phyloP scores from a whole-genome alignment of 2,329 filamentous ascomycete species.

The Fusarium piperis region DNA sequence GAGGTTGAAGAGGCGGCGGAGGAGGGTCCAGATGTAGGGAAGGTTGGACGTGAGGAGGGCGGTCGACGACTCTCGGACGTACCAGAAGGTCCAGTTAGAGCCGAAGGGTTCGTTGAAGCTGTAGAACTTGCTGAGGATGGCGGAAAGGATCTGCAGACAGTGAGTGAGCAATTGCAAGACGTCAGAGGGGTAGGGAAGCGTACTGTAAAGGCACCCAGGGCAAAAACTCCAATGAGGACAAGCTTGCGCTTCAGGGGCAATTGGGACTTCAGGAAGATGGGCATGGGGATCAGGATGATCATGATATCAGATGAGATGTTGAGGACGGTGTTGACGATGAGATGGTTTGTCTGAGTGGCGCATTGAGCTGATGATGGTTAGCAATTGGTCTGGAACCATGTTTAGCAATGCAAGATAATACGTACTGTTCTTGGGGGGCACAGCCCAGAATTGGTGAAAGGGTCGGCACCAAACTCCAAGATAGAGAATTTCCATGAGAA shows the following conservation, averaged over 20 bases:
- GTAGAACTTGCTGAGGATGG: slow-evolving; percentile 58
- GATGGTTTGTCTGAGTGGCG: slow-evolving; percentile 64
- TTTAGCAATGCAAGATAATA: not conserved
- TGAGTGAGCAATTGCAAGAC: not conserved
- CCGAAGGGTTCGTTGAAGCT: slow-evolving; percentile 53
- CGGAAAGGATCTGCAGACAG: slow-evolving; percentile 55
- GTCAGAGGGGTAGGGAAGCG: slow-evolving; percentile 23
- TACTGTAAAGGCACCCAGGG: slow-evolving; percentile 59
- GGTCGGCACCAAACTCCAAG: slow-evolving; percentile 65
- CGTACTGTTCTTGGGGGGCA: slow-evolving; percentile 61
- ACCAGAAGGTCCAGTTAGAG: slow-evolving; percentile 53
- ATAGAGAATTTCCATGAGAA: slow-evolving; percentile 62
- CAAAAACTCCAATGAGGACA: slow-evolving; percentile 58
- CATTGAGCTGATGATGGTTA: slow-evolving; percentile 60
- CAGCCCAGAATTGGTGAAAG: slow-evolving; percentile 66
- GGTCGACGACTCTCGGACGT: slow-evolving; percentile 55
- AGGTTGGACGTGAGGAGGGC: slow-evolving; percentile 55
- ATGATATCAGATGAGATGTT: slow-evolving; percentile 69
- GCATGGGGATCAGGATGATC: slow-evolving; percentile 68
- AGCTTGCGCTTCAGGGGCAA: slow-evolving; percentile 62
- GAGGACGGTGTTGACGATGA: slow-evolving; percentile 67
- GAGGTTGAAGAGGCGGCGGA: slow-evolving; percentile 50
- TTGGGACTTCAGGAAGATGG: slow-evolving; percentile 60
- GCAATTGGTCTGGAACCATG: not conserved
- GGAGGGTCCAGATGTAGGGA: slow-evolving; percentile 53